These are phyloP conservation scores for Amoebophrya sp. DNA, from an alignment of 169 alveolate species.

Conservation along the genomic window DNA sequence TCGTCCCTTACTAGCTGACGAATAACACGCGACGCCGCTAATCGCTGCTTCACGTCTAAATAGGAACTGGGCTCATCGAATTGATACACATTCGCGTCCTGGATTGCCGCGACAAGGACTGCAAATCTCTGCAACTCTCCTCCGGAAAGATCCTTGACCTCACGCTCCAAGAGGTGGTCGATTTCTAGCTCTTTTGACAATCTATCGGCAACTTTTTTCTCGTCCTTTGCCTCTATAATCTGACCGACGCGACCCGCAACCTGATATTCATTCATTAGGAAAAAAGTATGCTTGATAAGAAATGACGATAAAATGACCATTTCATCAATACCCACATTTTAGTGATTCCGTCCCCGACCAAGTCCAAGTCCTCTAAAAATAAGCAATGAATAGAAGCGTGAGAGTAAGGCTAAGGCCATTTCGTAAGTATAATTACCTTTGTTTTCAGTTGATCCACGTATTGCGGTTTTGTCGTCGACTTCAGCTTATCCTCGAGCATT, in stretches of 20 bases:
- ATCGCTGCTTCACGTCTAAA: conserved; percentile 94
- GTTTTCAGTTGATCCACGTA: conserved; percentile 95
- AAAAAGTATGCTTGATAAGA: too few species aligned
- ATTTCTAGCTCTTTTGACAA: conserved; percentile 78
- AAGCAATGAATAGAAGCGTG: not conserved
- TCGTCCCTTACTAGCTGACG: conserved; percentile 75
- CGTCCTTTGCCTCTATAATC: conserved; percentile 80
- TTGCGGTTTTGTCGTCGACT: conserved; percentile 95
- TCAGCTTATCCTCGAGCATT: conserved; percentile 87
- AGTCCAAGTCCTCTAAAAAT: too few species aligned
- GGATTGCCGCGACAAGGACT: conserved; percentile 85
- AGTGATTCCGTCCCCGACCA: too few species aligned
- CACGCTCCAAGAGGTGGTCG: conserved; percentile 84
- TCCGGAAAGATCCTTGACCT: conserved; percentile 91
- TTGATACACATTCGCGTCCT: conserved; percentile 91
- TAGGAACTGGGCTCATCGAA: conserved; percentile 99
- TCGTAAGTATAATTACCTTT: conserved; percentile 65
- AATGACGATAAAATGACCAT: too few species aligned
- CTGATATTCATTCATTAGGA: too few species aligned
- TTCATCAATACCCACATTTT: too few species aligned
- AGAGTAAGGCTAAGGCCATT: not conserved
- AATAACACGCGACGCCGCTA: conserved; percentile 89
- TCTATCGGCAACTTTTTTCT: conserved; percentile 68
- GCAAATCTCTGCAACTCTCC: conserved; percentile 98
- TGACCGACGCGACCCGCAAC: conserved; percentile 69